Percentiles rank a stretch among this genome's conserved stretches.
Conservation (phyloP, 257 asterid species). For the Striga asiatica region DNA sequence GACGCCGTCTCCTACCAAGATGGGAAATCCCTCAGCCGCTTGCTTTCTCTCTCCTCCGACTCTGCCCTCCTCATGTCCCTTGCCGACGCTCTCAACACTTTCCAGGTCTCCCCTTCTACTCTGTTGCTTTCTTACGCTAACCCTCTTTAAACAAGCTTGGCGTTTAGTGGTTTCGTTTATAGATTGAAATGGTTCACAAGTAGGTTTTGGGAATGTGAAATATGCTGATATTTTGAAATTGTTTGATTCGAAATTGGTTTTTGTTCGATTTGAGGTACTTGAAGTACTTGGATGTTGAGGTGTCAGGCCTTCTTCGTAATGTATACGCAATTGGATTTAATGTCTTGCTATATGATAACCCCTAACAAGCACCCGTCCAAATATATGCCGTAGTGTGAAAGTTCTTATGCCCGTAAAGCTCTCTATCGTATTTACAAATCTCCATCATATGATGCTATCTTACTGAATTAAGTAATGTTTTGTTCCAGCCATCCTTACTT, state of each 20-base stretch:
- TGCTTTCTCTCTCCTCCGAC: constrained; percentile 64
- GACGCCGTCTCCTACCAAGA: constrained; percentile 75
- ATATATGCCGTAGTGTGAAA: background rate
- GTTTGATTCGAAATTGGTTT: background rate
- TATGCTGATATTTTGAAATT: constrained; percentile 6
- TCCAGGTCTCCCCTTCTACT: constrained; percentile 43
- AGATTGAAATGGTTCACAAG: background rate
- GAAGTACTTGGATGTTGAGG: background rate
- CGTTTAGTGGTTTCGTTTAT: background rate
- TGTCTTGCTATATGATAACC: background rate
- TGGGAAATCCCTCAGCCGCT: constrained; percentile 56
- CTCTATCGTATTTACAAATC: background rate
- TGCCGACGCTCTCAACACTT: constrained; percentile 74
- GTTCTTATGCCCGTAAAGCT: background rate
- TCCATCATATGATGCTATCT: background rate
- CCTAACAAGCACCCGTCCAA: background rate
- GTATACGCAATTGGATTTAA: background rate
- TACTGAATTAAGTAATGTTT: background rate
- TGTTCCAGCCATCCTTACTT: background rate
- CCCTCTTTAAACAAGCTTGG: background rate
- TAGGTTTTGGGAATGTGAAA: background rate
- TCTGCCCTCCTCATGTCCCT: constrained; percentile 52
- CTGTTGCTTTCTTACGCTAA: background rate
- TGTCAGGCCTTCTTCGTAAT: background rate
- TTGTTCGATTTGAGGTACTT: background rate